These are phyloP conservation scores for Spathaspora sp. DNA, from an alignment of 1,139 yeast species.

Conservation along the genomic window DNA sequence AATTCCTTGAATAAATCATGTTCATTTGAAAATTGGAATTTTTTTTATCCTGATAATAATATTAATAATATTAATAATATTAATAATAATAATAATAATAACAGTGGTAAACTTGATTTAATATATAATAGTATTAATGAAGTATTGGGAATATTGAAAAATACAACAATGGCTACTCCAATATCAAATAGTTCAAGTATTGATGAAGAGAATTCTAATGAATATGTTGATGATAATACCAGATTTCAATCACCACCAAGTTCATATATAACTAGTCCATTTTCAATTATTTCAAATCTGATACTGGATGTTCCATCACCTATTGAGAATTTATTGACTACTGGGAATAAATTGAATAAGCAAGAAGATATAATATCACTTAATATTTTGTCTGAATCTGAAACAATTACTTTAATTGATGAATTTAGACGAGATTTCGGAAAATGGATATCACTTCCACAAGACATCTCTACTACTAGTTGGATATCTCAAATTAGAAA, in stretches of 20 bases:
- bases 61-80: too few relatives aligned
- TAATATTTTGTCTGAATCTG: constrained; percentile 50
- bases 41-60: background rate
- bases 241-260: constrained; percentile 41
- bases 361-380: constrained; percentile 44
- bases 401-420: constrained; percentile 51
- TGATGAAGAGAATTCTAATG: constrained; percentile 5
- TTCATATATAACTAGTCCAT: constrained; percentile 51
- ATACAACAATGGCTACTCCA: constrained; percentile 19
- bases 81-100: too few relatives aligned
- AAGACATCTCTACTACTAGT: constrained; percentile 46
- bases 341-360: constrained; percentile 16
- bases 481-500: constrained; percentile 52
- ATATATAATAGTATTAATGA: constrained; percentile 36
- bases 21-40: constrained; percentile 39
- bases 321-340: constrained; percentile 40
- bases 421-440: constrained; percentile 70
- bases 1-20: constrained; percentile 49
- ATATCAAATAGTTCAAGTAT: constrained; percentile 8
- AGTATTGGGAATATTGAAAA: constrained; percentile 25
- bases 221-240: constrained; percentile 17
- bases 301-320: constrained; percentile 42
- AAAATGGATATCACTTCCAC: constrained; percentile 77
- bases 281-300: constrained; percentile 41
- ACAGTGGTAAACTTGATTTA: constrained; percentile 24